These are phyloP conservation scores for Metarhizium anisopliae DNA, from an alignment of 2,329 filamentous ascomycete species.

Conservation along the genomic window DNA sequence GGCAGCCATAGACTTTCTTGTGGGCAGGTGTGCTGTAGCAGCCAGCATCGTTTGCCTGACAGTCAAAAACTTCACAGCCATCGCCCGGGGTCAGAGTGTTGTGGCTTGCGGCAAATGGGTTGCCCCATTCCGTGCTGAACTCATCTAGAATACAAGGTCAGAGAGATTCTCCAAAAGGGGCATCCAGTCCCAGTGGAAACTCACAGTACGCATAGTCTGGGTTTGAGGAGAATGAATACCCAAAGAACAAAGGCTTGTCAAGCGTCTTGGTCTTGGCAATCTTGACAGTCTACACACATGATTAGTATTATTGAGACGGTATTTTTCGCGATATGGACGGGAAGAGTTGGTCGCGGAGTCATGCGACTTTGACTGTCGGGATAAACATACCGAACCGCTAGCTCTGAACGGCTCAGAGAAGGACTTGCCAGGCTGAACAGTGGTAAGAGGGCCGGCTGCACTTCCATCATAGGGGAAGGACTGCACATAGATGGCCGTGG, in stretches of 20 bases:
- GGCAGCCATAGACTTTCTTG: constrained; percentile 32
- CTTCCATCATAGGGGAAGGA: constrained; percentile 25
- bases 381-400: constrained; percentile 25
- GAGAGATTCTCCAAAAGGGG: background rate
- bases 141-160: constrained; percentile 19
- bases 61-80: constrained; percentile 30
- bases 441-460: constrained; percentile 21
- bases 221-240: constrained; percentile 28
- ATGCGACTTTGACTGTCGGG: no score
- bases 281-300: constrained; percentile 27
- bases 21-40: constrained; percentile 30
- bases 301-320: background rate
- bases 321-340: background rate
- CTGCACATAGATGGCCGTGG: constrained; percentile 25
- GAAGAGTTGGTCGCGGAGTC: background rate
- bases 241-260: constrained; percentile 28
- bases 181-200: constrained; percentile 6
- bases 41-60: constrained; percentile 20
- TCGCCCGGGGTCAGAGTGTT: constrained; percentile 27
- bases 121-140: constrained; percentile 29
- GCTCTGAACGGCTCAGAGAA: constrained; percentile 26
- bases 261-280: constrained; percentile 29
- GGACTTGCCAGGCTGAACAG: constrained; percentile 21
- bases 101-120: constrained; percentile 28
- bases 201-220: constrained; percentile 31